Percentiles rank a stretch among this genome's conserved stretches.
phyloP scores from a whole-genome alignment of 2,329 filamentous ascomycete species.

The Nectriaceae sp. region DNA sequence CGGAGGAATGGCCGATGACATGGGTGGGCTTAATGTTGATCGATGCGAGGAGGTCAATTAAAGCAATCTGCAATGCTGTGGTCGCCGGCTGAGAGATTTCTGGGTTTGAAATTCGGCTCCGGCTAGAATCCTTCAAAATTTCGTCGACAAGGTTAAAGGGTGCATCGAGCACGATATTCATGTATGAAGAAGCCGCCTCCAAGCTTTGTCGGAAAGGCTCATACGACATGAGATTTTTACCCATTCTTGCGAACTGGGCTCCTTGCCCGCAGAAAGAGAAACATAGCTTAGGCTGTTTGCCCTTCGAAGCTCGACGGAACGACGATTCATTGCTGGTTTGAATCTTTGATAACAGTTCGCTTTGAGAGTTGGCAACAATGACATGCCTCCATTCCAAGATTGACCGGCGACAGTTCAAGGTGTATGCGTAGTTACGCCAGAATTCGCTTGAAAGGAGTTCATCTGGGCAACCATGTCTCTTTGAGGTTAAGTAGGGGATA shows the following conservation, averaged over 20 bases:
- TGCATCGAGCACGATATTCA: conserved; percentile 31
- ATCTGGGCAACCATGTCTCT: conserved; percentile 3
- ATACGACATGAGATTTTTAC: conserved; percentile 42
- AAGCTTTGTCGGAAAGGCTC: conserved; percentile 44
- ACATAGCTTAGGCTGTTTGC: conserved; percentile 34
- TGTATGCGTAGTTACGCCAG: conserved; percentile 48
- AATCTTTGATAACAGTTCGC: conserved; percentile 36
- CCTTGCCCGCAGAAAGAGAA: conserved; percentile 49
- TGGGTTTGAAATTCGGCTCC: conserved; percentile 35
- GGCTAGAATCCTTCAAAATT: conserved; percentile 28
- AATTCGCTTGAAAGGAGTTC: conserved; percentile 15
- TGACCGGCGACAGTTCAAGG: conserved; percentile 47
- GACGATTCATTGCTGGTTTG: conserved; percentile 14
- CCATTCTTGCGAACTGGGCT: conserved; percentile 46
- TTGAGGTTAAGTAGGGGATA: conserved; percentile 29
- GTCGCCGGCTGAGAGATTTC: conserved; percentile 43
- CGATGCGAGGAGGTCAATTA: conserved; percentile 41
- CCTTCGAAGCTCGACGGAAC: conserved; percentile 26
- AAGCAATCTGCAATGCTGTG: conserved; percentile 44
- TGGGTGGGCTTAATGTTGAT: conserved; percentile 34
- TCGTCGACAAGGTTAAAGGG: conserved; percentile 39
- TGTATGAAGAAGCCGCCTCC: conserved; percentile 32
- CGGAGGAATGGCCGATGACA: conserved; percentile 49
- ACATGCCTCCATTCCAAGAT: conserved; percentile 44
- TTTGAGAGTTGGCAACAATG: conserved; percentile 36